Evolutionary conservation across 305 asterid genomes (phyloP).

Genomic region (Fraxinus latifolia): DNA sequence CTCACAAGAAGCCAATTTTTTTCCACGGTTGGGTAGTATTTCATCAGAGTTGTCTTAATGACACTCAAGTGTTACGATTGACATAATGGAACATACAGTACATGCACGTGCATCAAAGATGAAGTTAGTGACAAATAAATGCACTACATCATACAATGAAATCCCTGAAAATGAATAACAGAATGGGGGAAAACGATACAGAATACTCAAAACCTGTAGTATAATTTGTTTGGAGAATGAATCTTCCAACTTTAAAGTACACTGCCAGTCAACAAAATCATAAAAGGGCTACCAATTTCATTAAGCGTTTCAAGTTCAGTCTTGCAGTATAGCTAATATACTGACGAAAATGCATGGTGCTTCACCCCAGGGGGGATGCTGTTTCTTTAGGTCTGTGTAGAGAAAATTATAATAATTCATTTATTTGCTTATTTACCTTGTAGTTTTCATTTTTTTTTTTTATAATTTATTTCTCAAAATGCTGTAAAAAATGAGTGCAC

Average conservation of each 20-base stretch:
- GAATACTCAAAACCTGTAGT: not conserved
- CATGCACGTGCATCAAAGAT: not conserved
- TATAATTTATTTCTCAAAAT: not conserved
- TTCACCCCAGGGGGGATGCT: not conserved
- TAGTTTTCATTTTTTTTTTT: not conserved
- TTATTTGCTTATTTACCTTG: not conserved
- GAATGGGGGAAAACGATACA: not conserved
- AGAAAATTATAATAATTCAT: not conserved
- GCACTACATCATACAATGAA: not conserved
- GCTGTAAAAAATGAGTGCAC: not conserved
- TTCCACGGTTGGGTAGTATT: not conserved
- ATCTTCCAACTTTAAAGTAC: not conserved
- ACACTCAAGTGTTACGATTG: not conserved
- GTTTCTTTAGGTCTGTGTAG: not conserved
- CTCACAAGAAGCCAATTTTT: not conserved
- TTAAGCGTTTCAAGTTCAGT: not conserved
- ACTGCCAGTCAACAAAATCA: not conserved
- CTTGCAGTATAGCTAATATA: not conserved
- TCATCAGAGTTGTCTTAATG: not conserved
- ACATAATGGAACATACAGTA: not conserved
- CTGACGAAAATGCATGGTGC: not conserved
- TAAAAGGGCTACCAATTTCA: not conserved
- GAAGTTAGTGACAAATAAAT: not conserved
- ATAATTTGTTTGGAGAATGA: not conserved
- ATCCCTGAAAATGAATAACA: not conserved